Evolutionary conservation across 2,329 filamentous ascomycete species (phyloP).

Genomic region (Pseudocercospora fijiensis): DNA sequence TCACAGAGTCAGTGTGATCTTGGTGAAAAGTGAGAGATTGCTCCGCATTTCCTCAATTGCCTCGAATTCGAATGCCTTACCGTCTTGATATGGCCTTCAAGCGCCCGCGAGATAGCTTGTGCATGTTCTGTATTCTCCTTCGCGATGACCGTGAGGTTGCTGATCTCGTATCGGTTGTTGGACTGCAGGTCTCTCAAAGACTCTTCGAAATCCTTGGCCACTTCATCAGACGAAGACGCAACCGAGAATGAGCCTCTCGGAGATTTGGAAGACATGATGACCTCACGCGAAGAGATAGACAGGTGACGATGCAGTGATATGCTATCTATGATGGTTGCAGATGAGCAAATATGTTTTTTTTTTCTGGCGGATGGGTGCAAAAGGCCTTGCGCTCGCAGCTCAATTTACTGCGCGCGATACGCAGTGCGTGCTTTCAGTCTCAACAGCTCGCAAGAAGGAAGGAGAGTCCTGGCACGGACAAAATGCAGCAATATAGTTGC

Average conservation of each 20-base stretch:
- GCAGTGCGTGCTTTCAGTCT: constrained; percentile 5
- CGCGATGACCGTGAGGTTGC: constrained; percentile 94
- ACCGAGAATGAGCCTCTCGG: constrained; percentile 41
- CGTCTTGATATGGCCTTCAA: constrained; percentile 91
- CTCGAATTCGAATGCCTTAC: constrained; percentile 60
- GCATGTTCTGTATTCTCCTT: constrained; percentile 97
- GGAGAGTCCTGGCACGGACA: constrained; percentile 18
- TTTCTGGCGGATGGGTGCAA: neutral
- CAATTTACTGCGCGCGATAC: constrained; percentile 9
- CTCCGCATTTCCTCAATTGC: constrained; percentile 9
- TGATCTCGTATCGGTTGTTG: constrained; percentile 94
- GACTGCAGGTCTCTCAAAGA: constrained; percentile 86
- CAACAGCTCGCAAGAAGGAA: constrained; percentile 8
- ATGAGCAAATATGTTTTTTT: constrained; percentile 7
- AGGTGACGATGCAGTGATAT: constrained; percentile 28
- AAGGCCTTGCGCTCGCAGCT: neutral
- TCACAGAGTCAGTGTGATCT: constrained; percentile 41
- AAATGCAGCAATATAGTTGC: constrained; percentile 44
- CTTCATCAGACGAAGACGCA: constrained; percentile 67
- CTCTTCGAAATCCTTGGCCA: constrained; percentile 91
- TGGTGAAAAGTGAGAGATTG: constrained; percentile 5
- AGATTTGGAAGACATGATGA: constrained; percentile 58
- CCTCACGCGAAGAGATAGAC: constrained; percentile 25
- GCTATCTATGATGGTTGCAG: constrained; percentile 26
- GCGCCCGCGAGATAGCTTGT: constrained; percentile 81